Evolutionary conservation across 1,284 basidiomycete species (phyloP), one percentile per base, ranked within the genome.

Genomic region (Moesziomyces aphidis): DNA sequence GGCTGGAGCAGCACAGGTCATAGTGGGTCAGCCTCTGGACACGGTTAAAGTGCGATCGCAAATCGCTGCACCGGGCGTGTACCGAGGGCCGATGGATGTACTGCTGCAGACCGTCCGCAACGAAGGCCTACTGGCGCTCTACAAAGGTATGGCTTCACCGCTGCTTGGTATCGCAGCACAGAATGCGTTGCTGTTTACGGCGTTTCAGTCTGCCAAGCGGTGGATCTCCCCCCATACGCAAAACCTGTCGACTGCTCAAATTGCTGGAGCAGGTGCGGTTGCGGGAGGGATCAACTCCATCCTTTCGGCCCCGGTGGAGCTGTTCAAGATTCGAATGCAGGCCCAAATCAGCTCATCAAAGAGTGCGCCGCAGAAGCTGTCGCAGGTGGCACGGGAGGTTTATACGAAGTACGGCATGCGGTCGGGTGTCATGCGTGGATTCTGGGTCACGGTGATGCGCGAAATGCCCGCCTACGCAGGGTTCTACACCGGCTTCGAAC

Each of bases 401-500:
- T 96, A 93, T 91, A 85, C 82, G 31, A 86, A 92, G 61, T 93
- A 91, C 88, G 95, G 96, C 0, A 90, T 97, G 73, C 86, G 90
- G 47, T 88, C 90, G 64, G 96, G 96, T 9, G 89, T 98, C 55
- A 97, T 98, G 95, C 88, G 96, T 36, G 96, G 96, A 0, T 98
- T 95, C 85, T 97, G 95, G 94, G 89, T 95, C n/a, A 98, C 96
- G 0, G 90, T 97, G 28, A 89, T 90, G 0, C 88, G 95, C 77
- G 96, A 98, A 85, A 94, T 97, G 48, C 95, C 95, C 4, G 95
- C 94, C 8, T 97, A 97, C 82, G 94, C 95, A 45, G 94, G 92
- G 23, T 85, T 83, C 69, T 93, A 93, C 79, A 90, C 90, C 60
- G 94, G 90, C 0, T 99, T 94, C 85, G 96, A 97, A 85, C 92